These are phyloP conservation scores for Hyaloscypha hepaticicola DNA, from an alignment of 495 filamentous ascomycete genomes.

Conservation along the genomic window DNA sequence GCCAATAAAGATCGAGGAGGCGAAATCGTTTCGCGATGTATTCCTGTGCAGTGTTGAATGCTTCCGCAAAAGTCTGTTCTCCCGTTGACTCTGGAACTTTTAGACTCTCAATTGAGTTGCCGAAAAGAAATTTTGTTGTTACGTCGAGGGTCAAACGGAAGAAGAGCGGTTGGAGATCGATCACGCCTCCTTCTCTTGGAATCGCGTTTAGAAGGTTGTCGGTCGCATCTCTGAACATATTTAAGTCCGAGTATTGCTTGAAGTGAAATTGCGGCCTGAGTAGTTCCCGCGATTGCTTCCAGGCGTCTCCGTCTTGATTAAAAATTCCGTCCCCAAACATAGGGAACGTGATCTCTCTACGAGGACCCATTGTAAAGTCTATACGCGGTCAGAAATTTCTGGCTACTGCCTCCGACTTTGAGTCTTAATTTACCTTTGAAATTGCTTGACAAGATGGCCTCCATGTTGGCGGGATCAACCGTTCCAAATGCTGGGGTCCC, in stretches of 20 bases:
- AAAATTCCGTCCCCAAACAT: slow-evolving; percentile 71
- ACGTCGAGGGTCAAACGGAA: slow-evolving; percentile 49
- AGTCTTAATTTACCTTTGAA: slow-evolving; percentile 54
- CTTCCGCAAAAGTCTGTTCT: slow-evolving; percentile 29
- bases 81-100: slow-evolving; percentile 17
- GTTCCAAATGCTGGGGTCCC: slow-evolving; percentile 44
- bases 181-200: slow-evolving; percentile 36
- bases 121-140: slow-evolving; percentile 47
- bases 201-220: slow-evolving; percentile 45
- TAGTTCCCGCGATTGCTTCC: slow-evolving; percentile 48
- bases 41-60: slow-evolving; percentile 36
- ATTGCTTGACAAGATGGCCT: slow-evolving; percentile 62
- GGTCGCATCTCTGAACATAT: slow-evolving; percentile 43
- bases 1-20: slow-evolving; percentile 2
- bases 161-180: slow-evolving; percentile 52
- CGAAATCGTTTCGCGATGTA: slow-evolving; percentile 8
- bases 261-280: slow-evolving; percentile 43
- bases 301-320: slow-evolving; percentile 59
- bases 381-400: slow-evolving; percentile 41
- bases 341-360: slow-evolving; percentile 50
- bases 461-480: slow-evolving; percentile 69
- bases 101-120: slow-evolving; percentile 40
- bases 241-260: slow-evolving; percentile 45
- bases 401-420: slow-evolving; percentile 40
- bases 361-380: slow-evolving; percentile 45